These are phyloP conservation scores for Quercus rubra DNA, from an alignment of 306 rosid genomes.

Conservation along the genomic window DNA sequence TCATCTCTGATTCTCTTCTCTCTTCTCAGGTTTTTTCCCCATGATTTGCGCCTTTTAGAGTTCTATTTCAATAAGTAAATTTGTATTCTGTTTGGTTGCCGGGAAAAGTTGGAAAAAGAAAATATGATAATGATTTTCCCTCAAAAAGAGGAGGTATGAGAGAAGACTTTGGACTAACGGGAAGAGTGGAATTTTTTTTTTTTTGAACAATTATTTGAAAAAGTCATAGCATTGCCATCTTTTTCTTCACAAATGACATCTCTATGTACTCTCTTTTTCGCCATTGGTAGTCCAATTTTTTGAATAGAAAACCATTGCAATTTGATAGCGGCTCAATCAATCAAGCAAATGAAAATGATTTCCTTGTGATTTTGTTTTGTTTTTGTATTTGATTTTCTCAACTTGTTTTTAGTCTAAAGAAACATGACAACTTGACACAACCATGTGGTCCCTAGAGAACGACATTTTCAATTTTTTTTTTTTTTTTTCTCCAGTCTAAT, in stretches of 20 bases:
- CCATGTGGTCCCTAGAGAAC: not conserved
- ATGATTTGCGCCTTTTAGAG: too few relatives aligned
- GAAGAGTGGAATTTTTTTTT: not conserved
- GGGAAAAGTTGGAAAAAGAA: too few relatives aligned
- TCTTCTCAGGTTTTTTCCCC: too few relatives aligned
- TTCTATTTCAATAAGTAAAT: too few relatives aligned
- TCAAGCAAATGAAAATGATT: not conserved
- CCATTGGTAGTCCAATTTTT: conserved; percentile 5
- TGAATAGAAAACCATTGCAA: conserved; percentile 7
- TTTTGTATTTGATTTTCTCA: too few relatives aligned
- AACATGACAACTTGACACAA: not conserved
- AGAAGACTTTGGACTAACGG: too few relatives aligned
- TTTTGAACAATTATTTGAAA: not conserved
- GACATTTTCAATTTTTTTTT: too few relatives aligned
- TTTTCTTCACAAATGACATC: conserved; percentile 37
- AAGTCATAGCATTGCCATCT: conserved; percentile 20
- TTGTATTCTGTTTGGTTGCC: too few relatives aligned
- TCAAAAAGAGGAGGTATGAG: too few relatives aligned
- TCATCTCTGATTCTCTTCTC: too few relatives aligned
- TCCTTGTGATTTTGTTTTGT: not conserved
- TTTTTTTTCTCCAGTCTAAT: not conserved
- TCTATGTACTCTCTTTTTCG: not conserved
- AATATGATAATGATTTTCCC: too few relatives aligned
- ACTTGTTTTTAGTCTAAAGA: too few relatives aligned
- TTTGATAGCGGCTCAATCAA: not conserved